phyloP scores from a whole-genome alignment of 139 green algal genomes.

The Closterium sp. region DNA sequence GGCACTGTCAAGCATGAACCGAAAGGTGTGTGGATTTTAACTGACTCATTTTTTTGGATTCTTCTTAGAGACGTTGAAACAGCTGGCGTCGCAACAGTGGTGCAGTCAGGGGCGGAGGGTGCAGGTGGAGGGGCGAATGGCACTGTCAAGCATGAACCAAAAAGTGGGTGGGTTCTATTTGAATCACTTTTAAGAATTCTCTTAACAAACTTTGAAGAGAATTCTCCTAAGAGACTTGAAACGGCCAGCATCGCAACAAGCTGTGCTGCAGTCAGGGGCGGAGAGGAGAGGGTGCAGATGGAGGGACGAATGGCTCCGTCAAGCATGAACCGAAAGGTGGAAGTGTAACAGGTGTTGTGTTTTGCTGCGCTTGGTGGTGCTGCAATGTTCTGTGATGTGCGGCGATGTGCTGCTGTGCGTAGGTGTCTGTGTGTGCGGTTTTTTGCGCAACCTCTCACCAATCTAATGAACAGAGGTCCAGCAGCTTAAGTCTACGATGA shows the following conservation, averaged over 20 bases:
- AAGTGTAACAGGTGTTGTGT: background rate
- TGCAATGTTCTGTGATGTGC: too few species aligned
- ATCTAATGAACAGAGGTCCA: too few species aligned
- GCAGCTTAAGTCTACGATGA: too few species aligned
- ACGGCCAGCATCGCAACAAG: background rate
- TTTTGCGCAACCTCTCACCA: too few species aligned
- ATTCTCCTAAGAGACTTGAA: background rate
- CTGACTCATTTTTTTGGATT: background rate
- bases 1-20: background rate
- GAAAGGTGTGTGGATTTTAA: background rate
- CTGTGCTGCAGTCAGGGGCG: background rate
- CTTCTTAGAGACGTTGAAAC: background rate
- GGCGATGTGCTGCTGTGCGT: too few species aligned
- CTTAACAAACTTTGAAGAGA: background rate
- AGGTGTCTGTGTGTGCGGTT: too few species aligned
- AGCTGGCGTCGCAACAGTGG: background rate
- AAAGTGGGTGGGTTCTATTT: background rate
- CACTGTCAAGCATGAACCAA: background rate
- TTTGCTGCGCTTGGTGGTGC: too few species aligned
- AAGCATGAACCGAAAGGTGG: background rate
- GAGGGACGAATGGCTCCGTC: background rate
- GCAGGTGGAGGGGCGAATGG: background rate
- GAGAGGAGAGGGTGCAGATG: background rate
- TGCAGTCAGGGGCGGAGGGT: background rate
- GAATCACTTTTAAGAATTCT: background rate